Percentiles rank a stretch among this genome's conserved stretches.
These are phyloP conservation scores for Sporothrix brasiliensis DNA, from an alignment of 2,329 filamentous ascomycete species.

Conservation along the genomic window DNA sequence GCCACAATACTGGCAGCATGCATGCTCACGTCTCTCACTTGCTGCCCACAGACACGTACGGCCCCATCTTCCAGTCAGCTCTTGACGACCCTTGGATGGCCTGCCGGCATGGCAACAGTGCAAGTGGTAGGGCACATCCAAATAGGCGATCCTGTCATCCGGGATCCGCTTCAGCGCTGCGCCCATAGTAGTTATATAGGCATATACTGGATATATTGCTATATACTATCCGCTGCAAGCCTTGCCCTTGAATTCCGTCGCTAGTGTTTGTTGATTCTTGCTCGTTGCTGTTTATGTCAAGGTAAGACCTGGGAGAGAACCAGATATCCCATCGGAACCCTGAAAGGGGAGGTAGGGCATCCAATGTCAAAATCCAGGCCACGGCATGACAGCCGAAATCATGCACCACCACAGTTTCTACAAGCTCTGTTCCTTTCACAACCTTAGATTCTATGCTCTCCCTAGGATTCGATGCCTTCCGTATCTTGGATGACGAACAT, in stretches of 20 bases:
- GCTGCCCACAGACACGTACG: not conserved
- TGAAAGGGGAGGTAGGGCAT: not conserved
- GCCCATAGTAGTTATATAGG: not conserved
- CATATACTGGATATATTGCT: constrained; percentile 1
- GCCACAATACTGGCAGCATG: not conserved
- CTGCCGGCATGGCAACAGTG: not conserved
- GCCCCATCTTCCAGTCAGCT: not conserved
- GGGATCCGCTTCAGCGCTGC: constrained; percentile 21
- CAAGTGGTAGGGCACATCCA: constrained; percentile 1
- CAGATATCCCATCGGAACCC: too few species aligned
- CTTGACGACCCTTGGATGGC: not conserved
- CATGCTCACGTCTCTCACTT: not conserved
- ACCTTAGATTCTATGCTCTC: not conserved
- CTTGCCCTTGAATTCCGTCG: not conserved
- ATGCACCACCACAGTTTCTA: not conserved
- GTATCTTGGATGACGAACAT: not conserved
- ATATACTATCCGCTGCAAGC: not conserved
- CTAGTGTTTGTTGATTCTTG: not conserved
- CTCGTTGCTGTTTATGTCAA: not conserved
- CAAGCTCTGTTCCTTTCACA: not conserved
- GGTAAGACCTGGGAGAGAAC: not conserved
- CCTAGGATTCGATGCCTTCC: not conserved
- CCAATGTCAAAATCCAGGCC: not conserved
- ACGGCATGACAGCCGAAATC: constrained; percentile 13
- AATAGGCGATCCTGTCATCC: constrained; percentile 27